Evolutionary conservation across 257 asterid species (phyloP), one percentile per base, ranked within the genome.

Genomic region (Mitragyna speciosa): DNA sequence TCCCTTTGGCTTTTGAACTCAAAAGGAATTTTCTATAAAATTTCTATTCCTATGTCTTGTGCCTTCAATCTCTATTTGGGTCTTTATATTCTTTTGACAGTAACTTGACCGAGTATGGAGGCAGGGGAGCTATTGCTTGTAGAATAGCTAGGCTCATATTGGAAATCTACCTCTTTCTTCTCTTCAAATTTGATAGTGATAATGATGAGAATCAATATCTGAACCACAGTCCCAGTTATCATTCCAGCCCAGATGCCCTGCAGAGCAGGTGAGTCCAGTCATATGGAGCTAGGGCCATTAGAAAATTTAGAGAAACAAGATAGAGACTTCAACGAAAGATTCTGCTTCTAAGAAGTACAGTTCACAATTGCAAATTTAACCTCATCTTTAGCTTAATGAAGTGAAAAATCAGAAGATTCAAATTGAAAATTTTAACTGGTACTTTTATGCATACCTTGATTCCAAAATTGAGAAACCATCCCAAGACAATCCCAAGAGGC

Each of bases 171-270:
- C 83, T 77, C 76, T 69, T 78, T 85, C 20, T 54, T 81, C 88
- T 88, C 89, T 28, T 82, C 85, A 43, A 59, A 33, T 72, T 85
- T 85, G 68, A 85, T 65, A 48, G 90, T 82, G 75, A 88, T 24
- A 74, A 78, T 66, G 39, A 78, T 61, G 72, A 90, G 82, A 54
- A 88, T 84, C 78, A 83, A 64, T 17, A 89, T 90, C 79, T 90
- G 92, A 74, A 86, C 79, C 54, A 88, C 52, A 59, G 91, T 88
- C 84, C 94, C 92, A 59, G 76, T 54, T 54, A 90, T 86, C 94
- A 90, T 87, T 66, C 94, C 94, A 30, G 68, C 82, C 94, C 94
- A 90, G 68, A 88, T 84, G 45, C 94, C 94, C 94, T 88, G 90
- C n/a, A 12, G 26, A 30, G 10, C 69, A 76, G 61, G 59, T 71